A percentile compares a stretch with the other conserved stretches of the same genome.
Evolutionary conservation across 768 basidiomycete species (phyloP).

Genomic region (Lactarius tabidus): DNA sequence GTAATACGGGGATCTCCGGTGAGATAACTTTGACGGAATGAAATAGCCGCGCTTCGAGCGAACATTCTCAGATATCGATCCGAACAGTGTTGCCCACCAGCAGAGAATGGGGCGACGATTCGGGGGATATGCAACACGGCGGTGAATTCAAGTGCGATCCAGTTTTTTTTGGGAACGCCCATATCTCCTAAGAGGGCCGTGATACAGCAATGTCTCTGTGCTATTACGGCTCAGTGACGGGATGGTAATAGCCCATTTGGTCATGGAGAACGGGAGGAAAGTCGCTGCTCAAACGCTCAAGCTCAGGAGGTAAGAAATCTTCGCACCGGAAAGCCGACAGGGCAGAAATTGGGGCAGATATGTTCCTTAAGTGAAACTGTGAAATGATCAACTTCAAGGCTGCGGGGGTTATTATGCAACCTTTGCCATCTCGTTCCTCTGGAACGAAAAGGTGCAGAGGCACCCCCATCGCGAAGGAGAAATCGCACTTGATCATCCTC

Average conservation of each 20-base stretch:
- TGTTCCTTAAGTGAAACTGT: background rate
- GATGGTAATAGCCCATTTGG: background rate
- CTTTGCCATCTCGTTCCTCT: background rate
- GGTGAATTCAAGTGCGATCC: constrained; percentile 1
- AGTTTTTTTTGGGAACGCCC: background rate
- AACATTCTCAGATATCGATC: constrained; percentile 22
- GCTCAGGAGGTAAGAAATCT: background rate
- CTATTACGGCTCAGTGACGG: background rate
- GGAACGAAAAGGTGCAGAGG: background rate
- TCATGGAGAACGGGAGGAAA: background rate
- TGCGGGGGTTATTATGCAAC: background rate
- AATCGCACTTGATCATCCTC: background rate
- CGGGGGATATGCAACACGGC: background rate
- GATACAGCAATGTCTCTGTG: background rate
- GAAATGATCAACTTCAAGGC: background rate
- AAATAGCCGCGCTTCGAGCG: constrained; percentile 9
- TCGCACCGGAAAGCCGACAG: background rate
- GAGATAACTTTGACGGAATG: constrained; percentile 14
- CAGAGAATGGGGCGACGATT: constrained; percentile 6
- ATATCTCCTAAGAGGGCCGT: background rate
- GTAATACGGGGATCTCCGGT: constrained; percentile 17
- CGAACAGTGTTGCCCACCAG: constrained; percentile 8
- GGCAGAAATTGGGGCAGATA: background rate
- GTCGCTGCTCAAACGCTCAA: background rate
- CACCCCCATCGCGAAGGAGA: background rate